Base-by-base conservation (phyloP, 495 filamentous ascomycete species). In the Neurospora discreta region DNA sequence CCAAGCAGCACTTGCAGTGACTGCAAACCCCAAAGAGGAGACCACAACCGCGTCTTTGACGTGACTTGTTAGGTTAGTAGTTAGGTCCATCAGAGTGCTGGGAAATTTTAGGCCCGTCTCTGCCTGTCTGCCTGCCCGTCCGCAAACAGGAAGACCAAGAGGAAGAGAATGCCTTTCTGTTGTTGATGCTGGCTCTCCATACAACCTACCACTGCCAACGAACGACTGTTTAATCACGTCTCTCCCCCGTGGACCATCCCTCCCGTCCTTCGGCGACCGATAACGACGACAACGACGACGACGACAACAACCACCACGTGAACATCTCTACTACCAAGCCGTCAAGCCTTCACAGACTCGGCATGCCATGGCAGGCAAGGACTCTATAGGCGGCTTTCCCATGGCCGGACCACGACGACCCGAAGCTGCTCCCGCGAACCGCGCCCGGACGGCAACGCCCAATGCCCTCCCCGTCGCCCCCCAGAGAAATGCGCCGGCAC, bases 311-410 rank as follows among this genome's bases (percentile, higher is more conserved):
- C 15, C 26, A 60, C 52, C 18, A 60, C 52, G 13, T 36, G 30
- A 26, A 65, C 52, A 26, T 65, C 5, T 20, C n/a, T n/a, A n/a
- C 44, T 10, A 58, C 46, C 46, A 20, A 18, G 72, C 67, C 70
- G 36, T 70, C 76, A 74, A 78, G 52, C 52, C 52, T 65, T 16
- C 52, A 18, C 1, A 65, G 52, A 65, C 77, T 73, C 81, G 82
- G 81, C 76, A 84, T 85, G 84, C 83, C 75, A 85, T 85, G 84
- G 81, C 74, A 70, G 78, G 74, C 72, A 80, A 74, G 71, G 76
- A 79, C 44, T 75, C 75, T 71, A 73, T 82, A 74, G 84, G 84
- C 74, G 82, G 78, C 72, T 85, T 79, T 70, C 84, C 82, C 52
- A 75, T 74, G 74, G 69, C 71, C 46, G 73, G 78, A 75, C 71